phyloP scores from a whole-genome alignment of 202 grass and related monocot genomes.

The Musa balbisiana region DNA sequence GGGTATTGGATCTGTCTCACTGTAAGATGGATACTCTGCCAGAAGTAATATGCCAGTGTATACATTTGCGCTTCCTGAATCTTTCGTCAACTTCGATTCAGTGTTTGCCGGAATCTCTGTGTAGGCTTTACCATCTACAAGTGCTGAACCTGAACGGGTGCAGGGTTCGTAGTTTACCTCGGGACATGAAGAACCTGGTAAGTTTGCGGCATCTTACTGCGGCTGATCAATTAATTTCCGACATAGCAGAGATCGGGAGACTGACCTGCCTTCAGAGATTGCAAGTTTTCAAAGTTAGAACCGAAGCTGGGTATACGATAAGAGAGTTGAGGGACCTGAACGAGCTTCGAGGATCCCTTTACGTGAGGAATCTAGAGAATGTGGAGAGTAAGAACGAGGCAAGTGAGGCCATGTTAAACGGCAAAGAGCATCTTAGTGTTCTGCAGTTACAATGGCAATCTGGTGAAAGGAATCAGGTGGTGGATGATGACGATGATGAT shows the following conservation, averaged over 20 bases:
- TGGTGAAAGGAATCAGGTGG: constrained; percentile 13
- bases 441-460: constrained; percentile 50
- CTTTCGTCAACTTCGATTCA: constrained; percentile 24
- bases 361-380: constrained; percentile 62
- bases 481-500: constrained; percentile 19
- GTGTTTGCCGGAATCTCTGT: constrained; percentile 18
- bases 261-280: constrained; percentile 42
- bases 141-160: constrained; percentile 35
- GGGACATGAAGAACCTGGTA: constrained; percentile 34
- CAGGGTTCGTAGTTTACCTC: constrained; percentile 22
- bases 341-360: constrained; percentile 42
- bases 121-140: constrained; percentile 48
- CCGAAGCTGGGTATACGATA: constrained; percentile 34
- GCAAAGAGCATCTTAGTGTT: constrained; percentile 33
- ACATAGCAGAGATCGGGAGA: constrained; percentile 40
- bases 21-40: constrained; percentile 29
- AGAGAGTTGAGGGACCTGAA: constrained; percentile 38
- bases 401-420: constrained; percentile 30
- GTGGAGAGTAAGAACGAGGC: constrained; percentile 35
- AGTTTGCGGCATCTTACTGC: constrained; percentile 43
- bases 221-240: constrained; percentile 34
- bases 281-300: constrained; percentile 43
- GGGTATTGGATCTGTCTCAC: constrained; percentile 33
- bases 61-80: constrained; percentile 36
- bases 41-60: constrained; percentile 18